Conservation (phyloP, 1,284 basidiomycete species). For the Microbotryum violaceum region DNA sequence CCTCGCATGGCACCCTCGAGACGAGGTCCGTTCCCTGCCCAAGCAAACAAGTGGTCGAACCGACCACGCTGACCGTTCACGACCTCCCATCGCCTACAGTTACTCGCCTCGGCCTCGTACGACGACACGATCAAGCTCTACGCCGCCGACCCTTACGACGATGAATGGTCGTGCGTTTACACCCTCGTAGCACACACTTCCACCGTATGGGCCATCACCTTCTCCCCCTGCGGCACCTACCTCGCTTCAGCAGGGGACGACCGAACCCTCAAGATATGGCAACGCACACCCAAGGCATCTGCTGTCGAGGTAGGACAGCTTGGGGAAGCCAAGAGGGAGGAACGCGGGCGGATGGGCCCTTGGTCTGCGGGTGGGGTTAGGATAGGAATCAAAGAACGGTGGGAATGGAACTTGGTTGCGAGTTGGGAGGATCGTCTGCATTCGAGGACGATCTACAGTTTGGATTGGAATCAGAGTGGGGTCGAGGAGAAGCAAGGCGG, state of each 20-base stretch:
- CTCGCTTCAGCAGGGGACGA: constrained; percentile 77
- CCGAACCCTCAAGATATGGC: constrained; percentile 54
- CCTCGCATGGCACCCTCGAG: constrained; percentile 87
- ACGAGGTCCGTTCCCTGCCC: constrained; percentile 59
- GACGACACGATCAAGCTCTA: constrained; percentile 95
- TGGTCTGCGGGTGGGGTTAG: constrained; percentile 30
- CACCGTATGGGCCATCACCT: constrained; percentile 85
- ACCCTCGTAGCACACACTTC: constrained; percentile 40
- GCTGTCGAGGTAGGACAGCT: background rate
- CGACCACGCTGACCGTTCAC: constrained; percentile 3
- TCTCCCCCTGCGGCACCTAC: constrained; percentile 68
- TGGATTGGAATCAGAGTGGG: constrained; percentile 57
- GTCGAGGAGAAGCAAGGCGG: constrained; percentile 29
- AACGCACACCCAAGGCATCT: constrained; percentile 36
- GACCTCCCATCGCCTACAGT: constrained; percentile 47
- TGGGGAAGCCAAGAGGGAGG: constrained; percentile 34
- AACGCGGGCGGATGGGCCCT: constrained; percentile 36
- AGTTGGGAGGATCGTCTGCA: constrained; percentile 44
- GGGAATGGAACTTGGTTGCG: constrained; percentile 40
- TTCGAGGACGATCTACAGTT: constrained; percentile 65
- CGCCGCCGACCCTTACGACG: constrained; percentile 80
- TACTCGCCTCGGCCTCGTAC: constrained; percentile 93
- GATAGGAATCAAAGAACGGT: constrained; percentile 37
- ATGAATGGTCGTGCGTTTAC: constrained; percentile 86
- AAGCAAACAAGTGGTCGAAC: too few relatives aligned